Conservation (phyloP, 208 protist species). For the Leishmania turanica region DNA sequence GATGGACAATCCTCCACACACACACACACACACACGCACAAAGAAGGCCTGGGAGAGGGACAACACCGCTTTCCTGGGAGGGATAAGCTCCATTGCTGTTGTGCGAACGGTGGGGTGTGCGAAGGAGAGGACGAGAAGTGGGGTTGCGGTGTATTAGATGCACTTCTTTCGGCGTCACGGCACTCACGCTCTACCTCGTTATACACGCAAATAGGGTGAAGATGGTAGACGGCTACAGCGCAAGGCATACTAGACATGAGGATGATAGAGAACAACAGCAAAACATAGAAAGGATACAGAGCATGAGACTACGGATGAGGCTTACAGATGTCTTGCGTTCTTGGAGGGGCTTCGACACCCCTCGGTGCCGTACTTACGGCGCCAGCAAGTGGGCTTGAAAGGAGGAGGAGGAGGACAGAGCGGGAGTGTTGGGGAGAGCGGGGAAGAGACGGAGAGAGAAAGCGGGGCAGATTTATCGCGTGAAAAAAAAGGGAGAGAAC, state of each 20-base stretch:
- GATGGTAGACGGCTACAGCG: neutral
- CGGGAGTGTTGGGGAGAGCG: neutral
- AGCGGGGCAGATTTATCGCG: neutral
- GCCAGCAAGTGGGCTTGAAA: neutral
- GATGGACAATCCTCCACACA: neutral
- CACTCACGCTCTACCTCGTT: neutral
- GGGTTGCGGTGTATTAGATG: neutral
- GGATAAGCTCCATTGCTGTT: too few species aligned
- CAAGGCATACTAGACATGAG: neutral
- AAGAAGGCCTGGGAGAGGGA: neutral
- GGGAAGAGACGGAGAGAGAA: neutral
- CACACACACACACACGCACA: neutral
- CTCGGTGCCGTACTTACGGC: neutral
- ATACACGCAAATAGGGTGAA: neutral
- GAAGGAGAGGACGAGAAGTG: neutral
- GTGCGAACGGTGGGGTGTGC: neutral
- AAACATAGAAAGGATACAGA: neutral
- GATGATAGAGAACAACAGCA: neutral
- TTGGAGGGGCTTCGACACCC: neutral
- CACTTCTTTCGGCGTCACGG: neutral
- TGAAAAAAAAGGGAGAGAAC: neutral
- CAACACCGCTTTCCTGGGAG: neutral
- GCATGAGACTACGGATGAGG: neutral
- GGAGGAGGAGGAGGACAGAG: neutral
- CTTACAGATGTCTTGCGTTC: neutral